phyloP scores from a whole-genome alignment of 2,329 filamentous ascomycete genomes.

The Pseudogymnoascus sp. region DNA sequence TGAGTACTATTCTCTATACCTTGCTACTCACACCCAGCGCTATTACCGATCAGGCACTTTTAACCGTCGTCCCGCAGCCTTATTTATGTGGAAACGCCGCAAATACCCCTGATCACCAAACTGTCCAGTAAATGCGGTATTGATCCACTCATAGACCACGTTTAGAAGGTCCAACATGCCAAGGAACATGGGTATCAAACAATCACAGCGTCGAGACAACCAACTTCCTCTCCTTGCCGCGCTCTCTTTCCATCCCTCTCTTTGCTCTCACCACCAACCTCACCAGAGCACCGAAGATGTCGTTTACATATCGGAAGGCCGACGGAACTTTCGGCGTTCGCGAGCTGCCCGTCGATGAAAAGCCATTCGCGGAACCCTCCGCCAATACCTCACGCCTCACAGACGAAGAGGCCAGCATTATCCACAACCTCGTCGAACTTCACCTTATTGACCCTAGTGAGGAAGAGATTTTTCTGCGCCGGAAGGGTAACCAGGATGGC shows the following conservation, averaged over 20 bases:
- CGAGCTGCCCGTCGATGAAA: background rate
- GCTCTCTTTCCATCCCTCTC: background rate
- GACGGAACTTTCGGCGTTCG: background rate
- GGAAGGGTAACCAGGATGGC: background rate
- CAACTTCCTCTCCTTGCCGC: background rate
- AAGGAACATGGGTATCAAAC: background rate
- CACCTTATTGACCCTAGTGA: background rate
- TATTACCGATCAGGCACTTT: background rate
- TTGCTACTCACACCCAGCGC: background rate
- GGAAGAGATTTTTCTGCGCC: background rate
- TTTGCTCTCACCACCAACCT: background rate
- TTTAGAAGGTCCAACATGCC: background rate
- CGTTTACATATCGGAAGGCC: background rate
- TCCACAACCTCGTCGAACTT: conserved; percentile 1
- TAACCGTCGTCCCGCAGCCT: background rate
- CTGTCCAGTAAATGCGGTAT: background rate
- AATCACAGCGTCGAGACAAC: background rate
- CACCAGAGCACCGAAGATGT: background rate
- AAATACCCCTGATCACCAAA: background rate
- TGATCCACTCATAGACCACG: background rate
- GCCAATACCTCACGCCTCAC: background rate
- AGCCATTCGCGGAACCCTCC: background rate
- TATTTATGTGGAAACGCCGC: background rate
- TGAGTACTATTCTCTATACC: background rate
- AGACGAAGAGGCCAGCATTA: background rate